Evolutionary conservation across 768 basidiomycete genomes (phyloP), one percentile per base, ranked within the genome.

Genomic region (Amanita subjunquillea): DNA sequence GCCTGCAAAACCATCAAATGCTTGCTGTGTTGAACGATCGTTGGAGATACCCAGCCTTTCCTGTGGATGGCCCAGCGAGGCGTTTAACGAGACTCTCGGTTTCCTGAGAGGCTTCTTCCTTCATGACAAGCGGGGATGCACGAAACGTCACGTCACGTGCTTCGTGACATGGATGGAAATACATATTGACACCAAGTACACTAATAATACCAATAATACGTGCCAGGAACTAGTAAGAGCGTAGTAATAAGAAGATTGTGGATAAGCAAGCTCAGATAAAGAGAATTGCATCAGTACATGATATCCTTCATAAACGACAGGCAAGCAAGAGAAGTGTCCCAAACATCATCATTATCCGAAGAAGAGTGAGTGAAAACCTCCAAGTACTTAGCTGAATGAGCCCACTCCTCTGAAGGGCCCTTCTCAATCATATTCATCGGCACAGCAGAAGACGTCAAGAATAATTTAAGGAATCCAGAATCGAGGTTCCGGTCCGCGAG

Each of bases 11-110:
- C 30, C 37, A 49, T 36, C 30, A 49, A 15, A 48, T 36, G 20
- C 48, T 38, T 51, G 6, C 39, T 25, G 48, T 23, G 49, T 9
- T 39, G 50, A 55, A 15, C 42, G 23, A 38, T 41, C 29, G 37
- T 30, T 30, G 13, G 47, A 69, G 80, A 60, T 62, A 87, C 85
- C 91, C 91, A 43, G 91, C 91, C 74, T 95, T 95, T 42, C 79
- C 85, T 3, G 87, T 86, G 3, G 89, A 92, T 9, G 90, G 89
- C 15, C 92, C 92, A 12, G 91, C 92, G 40, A 95, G 78, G 42
- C 89, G 80, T 55, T 78, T 81, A 25, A 91, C 69, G 37, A 92
- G 78, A 63, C 83, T 88, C 39, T 77, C 76, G 6, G 82, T 72
- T 58, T 82, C 78, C 65, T 82, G 83, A 51, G 84, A 83, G 8